Conservation (phyloP, 352 stramenopile genomes). For the Pythium dissotocum region DNA sequence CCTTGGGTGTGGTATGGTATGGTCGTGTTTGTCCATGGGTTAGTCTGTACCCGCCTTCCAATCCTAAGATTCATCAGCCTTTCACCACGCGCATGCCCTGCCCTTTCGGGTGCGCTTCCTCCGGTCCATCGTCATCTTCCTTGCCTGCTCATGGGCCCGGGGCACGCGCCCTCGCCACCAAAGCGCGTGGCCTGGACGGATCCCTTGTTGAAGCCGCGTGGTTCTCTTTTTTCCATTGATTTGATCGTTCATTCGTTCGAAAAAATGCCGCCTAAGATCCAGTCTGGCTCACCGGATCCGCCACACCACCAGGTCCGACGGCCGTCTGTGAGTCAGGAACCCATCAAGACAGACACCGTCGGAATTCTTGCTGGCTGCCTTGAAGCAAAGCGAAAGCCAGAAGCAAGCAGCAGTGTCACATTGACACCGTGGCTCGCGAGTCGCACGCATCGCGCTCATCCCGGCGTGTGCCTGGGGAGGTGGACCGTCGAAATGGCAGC, state of each 20-base stretch:
- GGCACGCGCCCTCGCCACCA: constrained; percentile 2
- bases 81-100: not conserved
- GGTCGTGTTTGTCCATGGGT: not conserved
- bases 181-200: constrained; percentile 1
- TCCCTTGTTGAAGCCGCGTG: constrained; percentile 13
- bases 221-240: not conserved
- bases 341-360: not conserved
- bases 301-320: not conserved
- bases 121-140: not conserved
- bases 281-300: not conserved
- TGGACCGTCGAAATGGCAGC: constrained; percentile 15
- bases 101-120: constrained; percentile 1
- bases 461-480: not conserved
- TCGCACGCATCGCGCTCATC: not conserved
- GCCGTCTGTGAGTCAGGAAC: not conserved
- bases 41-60: not conserved
- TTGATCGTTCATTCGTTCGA: not conserved
- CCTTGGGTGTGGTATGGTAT: not conserved
- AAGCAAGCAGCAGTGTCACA: not conserved
- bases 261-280: constrained; percentile 7
- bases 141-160: not conserved
- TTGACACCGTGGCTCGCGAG: constrained; percentile 5
- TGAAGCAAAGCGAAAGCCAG: not conserved
- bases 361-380: not conserved
- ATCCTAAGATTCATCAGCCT: not conserved